Evolutionary conservation across 169 alveolate species (phyloP).

Genomic region (Eimeria acervulina): DNA sequence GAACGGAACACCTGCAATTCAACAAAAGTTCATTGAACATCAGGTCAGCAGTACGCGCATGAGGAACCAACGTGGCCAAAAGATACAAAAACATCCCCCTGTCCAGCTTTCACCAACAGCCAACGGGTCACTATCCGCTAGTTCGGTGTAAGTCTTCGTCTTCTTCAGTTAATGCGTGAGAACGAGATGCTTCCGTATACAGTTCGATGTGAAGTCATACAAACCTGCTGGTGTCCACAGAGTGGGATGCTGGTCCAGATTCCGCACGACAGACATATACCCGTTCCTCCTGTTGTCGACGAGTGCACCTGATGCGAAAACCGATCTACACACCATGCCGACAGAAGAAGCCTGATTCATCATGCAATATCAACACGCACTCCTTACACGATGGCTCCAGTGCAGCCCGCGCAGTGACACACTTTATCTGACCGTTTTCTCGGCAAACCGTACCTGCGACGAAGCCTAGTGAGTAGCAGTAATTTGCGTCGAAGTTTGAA

Average conservation of each 20-base stretch:
- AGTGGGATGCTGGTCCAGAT: conserved; percentile 90
- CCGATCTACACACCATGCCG: conserved; percentile 58
- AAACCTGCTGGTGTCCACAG: conserved; percentile 84
- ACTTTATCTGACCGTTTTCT: background rate
- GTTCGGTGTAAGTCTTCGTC: background rate
- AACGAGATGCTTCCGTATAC: background rate
- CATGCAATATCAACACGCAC: background rate
- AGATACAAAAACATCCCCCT: background rate
- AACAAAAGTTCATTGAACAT: background rate
- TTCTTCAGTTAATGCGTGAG: background rate
- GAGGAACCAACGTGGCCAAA: background rate
- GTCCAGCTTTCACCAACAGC: background rate
- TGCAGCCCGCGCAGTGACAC: background rate
- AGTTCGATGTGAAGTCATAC: background rate
- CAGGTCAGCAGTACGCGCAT: background rate
- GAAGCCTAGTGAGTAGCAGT: conserved; percentile 98
- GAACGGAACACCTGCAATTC: conserved; percentile 91
- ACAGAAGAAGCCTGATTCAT: background rate
- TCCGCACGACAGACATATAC: conserved; percentile 96
- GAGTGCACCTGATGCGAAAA: conserved; percentile 94
- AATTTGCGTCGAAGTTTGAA: conserved; percentile 98
- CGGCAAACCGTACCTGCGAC: conserved; percentile 92
- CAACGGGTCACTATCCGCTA: background rate
- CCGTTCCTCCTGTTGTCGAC: conserved; percentile 94
- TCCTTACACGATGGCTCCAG: background rate